A percentile compares a stretch with the other conserved stretches of the same genome.
Conservation (phyloP, 305 asterid genomes). For the Fraxinus xanthoxyloides region DNA sequence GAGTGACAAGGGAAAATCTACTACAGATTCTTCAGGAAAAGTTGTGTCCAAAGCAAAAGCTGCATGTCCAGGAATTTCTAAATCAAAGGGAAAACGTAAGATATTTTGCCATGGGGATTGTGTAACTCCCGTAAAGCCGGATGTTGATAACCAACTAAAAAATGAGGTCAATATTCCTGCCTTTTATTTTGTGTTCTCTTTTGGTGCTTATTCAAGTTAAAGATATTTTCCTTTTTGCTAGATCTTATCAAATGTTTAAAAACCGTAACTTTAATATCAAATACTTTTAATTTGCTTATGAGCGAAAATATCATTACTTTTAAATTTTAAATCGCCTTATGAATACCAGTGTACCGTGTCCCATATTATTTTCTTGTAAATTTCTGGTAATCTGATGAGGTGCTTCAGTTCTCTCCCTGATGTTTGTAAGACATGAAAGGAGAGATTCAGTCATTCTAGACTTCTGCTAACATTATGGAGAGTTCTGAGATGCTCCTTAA, state of each 20-base stretch:
- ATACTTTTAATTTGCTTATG: background rate
- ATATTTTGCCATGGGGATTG: conserved; percentile 33
- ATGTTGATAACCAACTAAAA: conserved; percentile 41
- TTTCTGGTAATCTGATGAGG: background rate
- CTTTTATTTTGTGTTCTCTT: conserved; percentile 3
- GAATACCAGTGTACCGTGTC: conserved; percentile 3
- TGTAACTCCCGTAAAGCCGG: conserved; percentile 27
- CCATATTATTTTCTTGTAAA: conserved; percentile 6
- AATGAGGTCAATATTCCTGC: conserved; percentile 50
- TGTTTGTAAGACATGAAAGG: background rate
- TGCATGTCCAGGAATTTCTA: conserved; percentile 43
- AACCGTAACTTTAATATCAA: background rate
- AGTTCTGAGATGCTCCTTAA: background rate
- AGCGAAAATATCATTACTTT: background rate
- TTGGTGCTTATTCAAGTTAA: conserved; percentile 7
- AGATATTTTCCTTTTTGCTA: background rate
- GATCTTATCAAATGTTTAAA: background rate
- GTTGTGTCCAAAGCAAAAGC: conserved; percentile 32
- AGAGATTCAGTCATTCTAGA: background rate
- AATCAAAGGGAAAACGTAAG: conserved; percentile 48
- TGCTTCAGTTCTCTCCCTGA: conserved; percentile 9
- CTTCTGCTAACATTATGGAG: background rate
- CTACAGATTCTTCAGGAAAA: conserved; percentile 39
- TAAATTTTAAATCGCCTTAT: background rate
- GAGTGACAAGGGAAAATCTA: conserved; percentile 48